Evolutionary conservation across 495 filamentous ascomycete species (phyloP), one percentile per base, ranked within the genome.

Genomic region (Lasiosphaeria ovina): DNA sequence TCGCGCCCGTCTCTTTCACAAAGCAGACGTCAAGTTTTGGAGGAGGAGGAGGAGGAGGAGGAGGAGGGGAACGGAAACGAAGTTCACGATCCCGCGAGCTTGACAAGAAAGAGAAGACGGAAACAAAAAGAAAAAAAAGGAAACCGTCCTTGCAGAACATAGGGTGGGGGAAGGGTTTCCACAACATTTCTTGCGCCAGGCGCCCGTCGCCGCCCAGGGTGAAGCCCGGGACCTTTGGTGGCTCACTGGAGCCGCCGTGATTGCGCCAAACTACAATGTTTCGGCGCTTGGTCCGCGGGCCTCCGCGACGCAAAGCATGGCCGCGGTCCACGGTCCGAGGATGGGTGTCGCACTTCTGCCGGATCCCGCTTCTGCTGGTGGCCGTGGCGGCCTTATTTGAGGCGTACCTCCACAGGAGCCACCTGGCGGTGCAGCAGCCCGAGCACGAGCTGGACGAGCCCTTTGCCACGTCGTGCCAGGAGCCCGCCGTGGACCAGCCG

Each of bases 401-500:
- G 47, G 59, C 72, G 42, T 51, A 56, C 62, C 35, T 66, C 11
- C 76, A 78, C 42, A 58, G 51, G 14, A 62, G 60, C 10, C 60
- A 56, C n/a, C 74, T 53, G 45, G 60, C 60, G 45, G 69, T 77
- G n/a, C 68, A 58, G 7, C 65, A 70, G 1, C 75, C 75, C 9
- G 52, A 57, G 14, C 65, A 63, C 51, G 72, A 78, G 36, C 72
- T 75, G 56, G 77, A 80, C 59, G 65, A 64, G 33, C 77, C 77
- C 55, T 80, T 80, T 64, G 67, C 73, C 56, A 65, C 64, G n/a
- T 62, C 66, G 24, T 80, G 77, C 56, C 75, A 76, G 55, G 74
- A 77, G 47, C 77, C 77, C 10, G 65, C 62, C 9, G 58, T 68
- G 10, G 57, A 88, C 35, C 84, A 85, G 35, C 83, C 85, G 54